A percentile compares a stretch with the other conserved stretches of the same genome.
Conservation (phyloP, 208 protist species). For the Crithidia thermophila region DNA sequence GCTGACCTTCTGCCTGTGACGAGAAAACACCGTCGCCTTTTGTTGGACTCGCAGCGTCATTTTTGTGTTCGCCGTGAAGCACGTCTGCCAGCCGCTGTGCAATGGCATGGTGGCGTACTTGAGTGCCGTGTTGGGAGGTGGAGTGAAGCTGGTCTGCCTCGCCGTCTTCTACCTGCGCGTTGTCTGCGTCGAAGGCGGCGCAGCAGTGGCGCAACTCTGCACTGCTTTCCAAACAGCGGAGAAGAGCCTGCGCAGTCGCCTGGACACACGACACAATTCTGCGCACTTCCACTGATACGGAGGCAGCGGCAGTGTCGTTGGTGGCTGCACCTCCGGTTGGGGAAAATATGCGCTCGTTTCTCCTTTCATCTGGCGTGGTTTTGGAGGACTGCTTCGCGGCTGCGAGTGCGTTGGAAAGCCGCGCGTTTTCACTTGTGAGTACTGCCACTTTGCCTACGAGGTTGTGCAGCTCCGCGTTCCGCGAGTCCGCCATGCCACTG, state of each 20-base stretch:
- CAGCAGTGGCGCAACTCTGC: constrained; percentile 15
- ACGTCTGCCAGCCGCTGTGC: too few relatives aligned
- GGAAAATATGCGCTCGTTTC: too few relatives aligned
- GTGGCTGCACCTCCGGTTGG: too few relatives aligned
- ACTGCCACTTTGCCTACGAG: not conserved
- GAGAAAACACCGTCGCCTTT: not conserved
- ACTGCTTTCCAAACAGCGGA: constrained; percentile 12
- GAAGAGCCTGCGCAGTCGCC: not conserved
- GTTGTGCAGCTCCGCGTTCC: not conserved
- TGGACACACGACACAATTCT: not conserved
- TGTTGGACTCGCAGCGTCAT: too few relatives aligned
- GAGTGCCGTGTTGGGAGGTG: too few relatives aligned
- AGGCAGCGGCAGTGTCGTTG: not conserved
- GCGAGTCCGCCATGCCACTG: not conserved
- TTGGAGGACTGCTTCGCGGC: not conserved
- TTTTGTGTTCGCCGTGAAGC: too few relatives aligned
- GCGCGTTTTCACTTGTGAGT: not conserved
- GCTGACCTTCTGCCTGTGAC: not conserved
- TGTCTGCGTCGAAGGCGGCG: not conserved
- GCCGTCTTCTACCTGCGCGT: too few relatives aligned
- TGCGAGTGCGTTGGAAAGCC: not conserved
- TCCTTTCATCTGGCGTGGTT: not conserved
- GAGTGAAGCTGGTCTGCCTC: not conserved
- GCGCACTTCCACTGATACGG: not conserved
- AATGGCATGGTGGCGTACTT: too few relatives aligned